Base-by-base conservation (phyloP, 2,329 filamentous ascomycete genomes). In the Ceratocystis ficicola region DNA sequence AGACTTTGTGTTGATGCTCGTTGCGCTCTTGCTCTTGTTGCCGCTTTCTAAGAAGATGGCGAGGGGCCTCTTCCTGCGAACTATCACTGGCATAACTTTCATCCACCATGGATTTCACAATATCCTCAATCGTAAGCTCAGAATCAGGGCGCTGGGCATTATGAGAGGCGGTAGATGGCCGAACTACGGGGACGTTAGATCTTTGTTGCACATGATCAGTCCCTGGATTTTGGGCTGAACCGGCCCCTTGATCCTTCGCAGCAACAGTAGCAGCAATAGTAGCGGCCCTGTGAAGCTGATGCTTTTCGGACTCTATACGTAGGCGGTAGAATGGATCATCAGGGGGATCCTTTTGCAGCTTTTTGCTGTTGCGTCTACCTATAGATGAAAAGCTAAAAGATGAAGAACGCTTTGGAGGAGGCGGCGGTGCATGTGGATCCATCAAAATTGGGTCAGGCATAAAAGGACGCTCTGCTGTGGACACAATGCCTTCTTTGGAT, bases 261-360 rank as follows among this genome's bases (percentile, higher is more conserved):
- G 52, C 63, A 44, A 52, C 48, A 41, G 22, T 46, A 30, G 52
- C 61, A 28, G 63, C 36, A 41, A 41, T 66, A 32, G 60, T 48
- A 30, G 50, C 66, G 3, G 63, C 64, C 20, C 66, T 59, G 25
- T 66, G 61, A 5, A 62, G 44, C 36, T 68, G 65, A 44, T 70
- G 74, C 41, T 75, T 75, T 65, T 80, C 79, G 2, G 76, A 75
- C 36, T 79, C 78, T n/a, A 71, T 72, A 44, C 78, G 75, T 28
- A 73, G 72, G 62, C 73, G 74, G 69, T 77, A 76, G 76, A 77
- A 79, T 1, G 76, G 73, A 62, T 84, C 81, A n/a, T 73, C 76
- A 1, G 83, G 81, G 0, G 80, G 82, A 1, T 82, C 78, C 68
- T 85, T 86, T 71, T 76, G 80, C 44, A 84, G 74, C 70, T 82